A percentile compares a stretch with the other conserved stretches of the same genome.
phyloP scores from a whole-genome alignment of 1,139 yeast genomes.

The Sugiyamaella neomexicana region DNA sequence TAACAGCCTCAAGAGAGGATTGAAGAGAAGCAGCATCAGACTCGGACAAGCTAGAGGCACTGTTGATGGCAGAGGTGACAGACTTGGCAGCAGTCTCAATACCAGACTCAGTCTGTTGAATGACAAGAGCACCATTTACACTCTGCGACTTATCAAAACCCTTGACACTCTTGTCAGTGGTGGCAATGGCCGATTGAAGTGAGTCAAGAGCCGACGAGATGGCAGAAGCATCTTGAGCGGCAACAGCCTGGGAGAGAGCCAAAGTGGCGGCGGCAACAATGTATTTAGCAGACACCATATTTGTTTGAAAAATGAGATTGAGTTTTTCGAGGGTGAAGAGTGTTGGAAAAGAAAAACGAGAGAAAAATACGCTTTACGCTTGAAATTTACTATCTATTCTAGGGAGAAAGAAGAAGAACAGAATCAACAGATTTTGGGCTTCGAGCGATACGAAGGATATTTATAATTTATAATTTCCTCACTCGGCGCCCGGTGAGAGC shows the following conservation, averaged over 20 bases:
- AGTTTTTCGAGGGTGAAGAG: neutral
- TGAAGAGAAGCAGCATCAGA: constrained; percentile 15
- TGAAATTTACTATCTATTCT: neutral
- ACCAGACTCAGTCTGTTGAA: constrained; percentile 20
- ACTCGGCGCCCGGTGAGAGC: neutral
- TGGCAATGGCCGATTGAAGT: constrained; percentile 20
- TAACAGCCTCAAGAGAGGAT: constrained; percentile 16
- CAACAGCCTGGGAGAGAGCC: constrained; percentile 16
- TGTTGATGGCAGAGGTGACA: constrained; percentile 14
- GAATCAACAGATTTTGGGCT: no score
- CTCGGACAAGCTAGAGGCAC: constrained; percentile 15
- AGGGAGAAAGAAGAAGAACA: neutral
- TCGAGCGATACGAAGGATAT: neutral
- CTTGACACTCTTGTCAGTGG: constrained; percentile 24
- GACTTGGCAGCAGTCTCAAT: constrained; percentile 15
- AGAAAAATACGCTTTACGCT: neutral
- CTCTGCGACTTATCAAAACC: constrained; percentile 22
- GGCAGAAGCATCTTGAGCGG: constrained; percentile 22
- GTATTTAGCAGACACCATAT: constrained; percentile 18
- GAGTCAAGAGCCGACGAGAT: constrained; percentile 21
- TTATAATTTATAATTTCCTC: neutral
- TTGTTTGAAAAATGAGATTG: constrained; percentile 15
- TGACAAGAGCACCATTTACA: constrained; percentile 25
- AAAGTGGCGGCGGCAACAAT: constrained; percentile 13
- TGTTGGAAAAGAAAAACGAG: neutral